Base-by-base conservation (phyloP, 257 asterid species). In the Solanum gandarillasii region DNA sequence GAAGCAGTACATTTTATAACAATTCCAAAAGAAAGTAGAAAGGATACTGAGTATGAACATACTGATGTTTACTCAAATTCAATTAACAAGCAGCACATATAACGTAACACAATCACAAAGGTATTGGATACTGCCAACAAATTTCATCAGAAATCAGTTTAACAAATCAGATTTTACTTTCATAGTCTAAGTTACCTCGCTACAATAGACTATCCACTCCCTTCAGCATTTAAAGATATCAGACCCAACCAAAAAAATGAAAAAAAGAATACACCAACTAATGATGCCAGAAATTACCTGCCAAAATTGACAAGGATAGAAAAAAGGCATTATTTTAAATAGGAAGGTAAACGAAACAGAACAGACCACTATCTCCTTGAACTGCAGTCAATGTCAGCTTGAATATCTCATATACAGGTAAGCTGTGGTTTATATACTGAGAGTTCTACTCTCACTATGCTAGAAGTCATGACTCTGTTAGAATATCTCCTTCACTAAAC, bases 401-500 rank as follows among this genome's bases (percentile, higher is more conserved):
- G 84, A 36, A 31, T 48, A 87, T 78, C 71, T 84, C 89, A 87
- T 90, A 65, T 92, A 91, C 92, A 92, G 83, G 89, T 88, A 90
- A 87, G 52, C 86, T 48, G 86, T 31, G 86, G 71, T 82, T 82
- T 82, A 82, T 82, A 82, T 82, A 82, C 86, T 31, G 86, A 82
- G 71, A 48, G 68, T 5, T 85, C 82, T 68, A 39, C 65, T 71
- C 43, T 75, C 48, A 58, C 88, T 71, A 70, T 43, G 88, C 82
- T 86, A 79, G 83, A 86, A 86, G 83, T 90, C 94, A 93, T 2
- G 90, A 87, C 20, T 94, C 91, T 84, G 93, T 91, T 87, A 89
- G 93, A 89, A 97, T 92, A 87, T 93, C 94, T 82, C 92, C 93
- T 91, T 95, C 94, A 46, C 90, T 93, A 90, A 97, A 96, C 91